Percentiles rank a stretch among this genome's conserved stretches.
These are phyloP conservation scores for Blastobotrys proliferans DNA, from an alignment of 1,139 yeast genomes.

Conservation along the genomic window DNA sequence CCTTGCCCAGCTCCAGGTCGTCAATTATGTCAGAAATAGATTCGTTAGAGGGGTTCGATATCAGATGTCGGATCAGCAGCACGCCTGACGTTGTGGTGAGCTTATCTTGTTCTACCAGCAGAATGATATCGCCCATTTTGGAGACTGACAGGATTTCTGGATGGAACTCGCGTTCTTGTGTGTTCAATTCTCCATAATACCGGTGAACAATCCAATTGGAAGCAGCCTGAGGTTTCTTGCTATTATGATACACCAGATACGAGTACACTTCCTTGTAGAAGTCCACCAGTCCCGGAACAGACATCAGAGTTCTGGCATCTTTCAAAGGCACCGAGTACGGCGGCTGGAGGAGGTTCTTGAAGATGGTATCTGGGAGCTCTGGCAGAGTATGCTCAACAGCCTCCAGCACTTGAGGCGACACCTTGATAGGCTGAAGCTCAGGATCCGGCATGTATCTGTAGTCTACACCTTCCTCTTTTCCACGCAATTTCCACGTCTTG, in stretches of 20 bases:
- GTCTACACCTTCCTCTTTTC: constrained; percentile 79
- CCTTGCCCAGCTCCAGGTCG: constrained; percentile 50
- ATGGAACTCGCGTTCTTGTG: constrained; percentile 42
- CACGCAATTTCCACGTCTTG: constrained; percentile 58
- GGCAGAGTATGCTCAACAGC: constrained; percentile 47
- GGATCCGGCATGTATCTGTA: constrained; percentile 95
- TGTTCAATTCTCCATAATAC: constrained; percentile 63
- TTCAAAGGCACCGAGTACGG: constrained; percentile 63
- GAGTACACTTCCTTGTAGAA: constrained; percentile 51
- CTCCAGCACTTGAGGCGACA: constrained; percentile 43
- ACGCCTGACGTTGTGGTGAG: constrained; percentile 62
- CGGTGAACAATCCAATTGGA: constrained; percentile 87
- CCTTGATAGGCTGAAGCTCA: constrained; percentile 60
- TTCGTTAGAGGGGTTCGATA: constrained; percentile 42
- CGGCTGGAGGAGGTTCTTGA: constrained; percentile 43
- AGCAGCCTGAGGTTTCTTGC: constrained; percentile 21
- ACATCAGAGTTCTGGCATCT: constrained; percentile 64
- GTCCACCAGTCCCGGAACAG: constrained; percentile 43
- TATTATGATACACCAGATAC: constrained; percentile 21
- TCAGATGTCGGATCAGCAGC: constrained; percentile 53
- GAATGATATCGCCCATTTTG: constrained; percentile 44
- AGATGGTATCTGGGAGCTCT: constrained; percentile 56
- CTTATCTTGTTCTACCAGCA: constrained; percentile 36
- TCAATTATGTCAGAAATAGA: constrained; percentile 46
- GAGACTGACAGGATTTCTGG: constrained; percentile 31